Evolutionary conservation across 1,139 yeast species (phyloP), one percentile per base, ranked within the genome.

Genomic region (Kluyveromyces marxianus): DNA sequence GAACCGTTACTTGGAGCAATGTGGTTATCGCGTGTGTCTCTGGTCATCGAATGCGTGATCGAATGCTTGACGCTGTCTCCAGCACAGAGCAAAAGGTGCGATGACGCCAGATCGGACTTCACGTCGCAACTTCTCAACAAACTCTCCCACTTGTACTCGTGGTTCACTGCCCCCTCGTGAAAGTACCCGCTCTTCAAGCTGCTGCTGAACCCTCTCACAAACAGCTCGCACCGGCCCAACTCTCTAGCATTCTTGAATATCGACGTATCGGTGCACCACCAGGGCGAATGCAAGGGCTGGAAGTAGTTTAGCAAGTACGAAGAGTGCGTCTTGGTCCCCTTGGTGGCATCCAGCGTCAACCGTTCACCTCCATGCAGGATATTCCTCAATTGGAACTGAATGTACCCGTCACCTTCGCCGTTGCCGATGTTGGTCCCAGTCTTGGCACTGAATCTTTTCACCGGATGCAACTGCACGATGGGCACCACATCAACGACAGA

Each of bases 361-460:
- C 73, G 73, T 61, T 92, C 98, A 6, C 92, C 97, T 2, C 96
- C 96, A 0, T 96, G 96, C 65, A 89, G 79, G 7, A 87, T 66
- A 61, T 92, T 90, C 44, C 80, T 75, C 61, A 84, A 70, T 59
- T 83, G 89, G 50, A 86, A 76, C 43, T 84, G 83, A 40, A 88
- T 74, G 58, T 88, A 87, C 1, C 96, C 97, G 60, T 86, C 95
- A 29, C 97, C 97, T 69, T 89, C 96, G 28, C 95, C 95, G 60
- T 90, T 90, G 2, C 97, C 97, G 3, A 90, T 77, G 63, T 85
- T 89, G 4, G 96, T 90, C n/a, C 96, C 97, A 2, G 96, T 86
- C 58, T 83, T 83, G 50, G 94, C 89, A 50, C 76, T 76, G 58
- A 85, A 83, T 54, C 71, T 73, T 54, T 83, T 82, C 2, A 76